Base-by-base conservation (phyloP, 2,329 filamentous ascomycete species). In the Aspergillus candidus region DNA sequence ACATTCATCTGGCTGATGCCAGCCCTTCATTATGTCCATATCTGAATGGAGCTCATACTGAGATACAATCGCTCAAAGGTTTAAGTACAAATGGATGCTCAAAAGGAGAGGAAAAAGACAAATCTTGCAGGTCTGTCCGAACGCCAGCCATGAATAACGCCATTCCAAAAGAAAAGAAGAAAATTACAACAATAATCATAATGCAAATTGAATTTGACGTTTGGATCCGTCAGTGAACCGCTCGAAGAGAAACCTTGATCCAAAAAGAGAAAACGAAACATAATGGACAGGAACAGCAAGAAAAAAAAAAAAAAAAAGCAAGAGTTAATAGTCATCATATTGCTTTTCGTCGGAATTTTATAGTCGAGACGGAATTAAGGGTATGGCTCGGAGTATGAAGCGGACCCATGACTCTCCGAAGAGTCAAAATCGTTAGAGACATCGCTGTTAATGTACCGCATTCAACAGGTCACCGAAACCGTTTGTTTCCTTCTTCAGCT, bases 401-500 rank as follows among this genome's bases (percentile, higher is more conserved):
- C 29, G 17, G 37, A 39, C n/a, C 15, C 15, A 4, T 2, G 15
- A 15, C 15, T 15, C 15, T 15, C 15, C 15, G 15, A 15, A 15
- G 15, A 15, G 15, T 15, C 15, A 15, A 15, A 15, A 15, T 15
- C 15, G 15, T 15, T 15, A 15, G 15, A 15, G 30, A 27, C 27
- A 41, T 27, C 22, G 6, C 22, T 44, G 18, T 61, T 52, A 61
- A 54, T 66, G 60, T 47, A 64, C 65, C 17, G 58, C 64, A 40
- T 63, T 64, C 40, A 69, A 47, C 18, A 70, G 49, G 48, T 69
- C 66, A 8, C 64, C 62, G 39, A 69, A 55, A 13, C 54, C 54
- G 3, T 60, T 57, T 3, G 56, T 60, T 30, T 57, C 63, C 47
- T 67, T 71, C 49, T 70, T 71, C 46, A 70, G 48, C 40, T 69